Base-by-base conservation (phyloP, 345 rosid species). In the Lumnitzera racemosa region DNA sequence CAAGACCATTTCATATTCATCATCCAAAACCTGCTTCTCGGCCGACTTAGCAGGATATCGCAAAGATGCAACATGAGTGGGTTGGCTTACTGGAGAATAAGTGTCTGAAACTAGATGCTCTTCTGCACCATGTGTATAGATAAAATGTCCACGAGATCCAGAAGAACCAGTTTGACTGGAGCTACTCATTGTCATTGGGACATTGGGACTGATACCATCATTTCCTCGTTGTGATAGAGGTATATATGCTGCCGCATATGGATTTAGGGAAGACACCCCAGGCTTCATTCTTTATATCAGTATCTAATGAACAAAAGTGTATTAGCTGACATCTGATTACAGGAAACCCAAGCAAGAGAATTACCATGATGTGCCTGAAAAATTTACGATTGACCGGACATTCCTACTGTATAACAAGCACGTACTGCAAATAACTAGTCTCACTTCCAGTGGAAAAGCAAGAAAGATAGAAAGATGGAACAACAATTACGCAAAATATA, bases 231-330 rank as follows among this genome's bases (percentile, higher is more conserved):
- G 85, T 5, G 86, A 73, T 49, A 92, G 71, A 1, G 98, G 98
- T 51, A 81, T 61, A 52, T 89, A 92, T 10, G 94, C 74, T 36
- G 84, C 81, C 16, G 96, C 98, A 59, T 85, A 60, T 0, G 96
- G 96, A 59, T 92, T 92, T 82, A 92, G 65, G 5, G 88, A 27
- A 54, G 95, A 89, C 55, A 65, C 67, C 65, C 83, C 79, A 2
- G 79, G 74, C 78, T 78, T 85, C 98, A 89, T 89, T 43, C 58
- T 72, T 62, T 53, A 50, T 31, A 10, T 50, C 15, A 63, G 46
- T 23, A 20, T 47, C 41, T 11, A n/a, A 46, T 12, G 54, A 15
- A 16, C 15, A 36, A 55, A 46, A 63, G 17, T 3, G 15, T 9
- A 36, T 36, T 36, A 36, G 43, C 43, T 36, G 10, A 36, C 43